A percentile compares a stretch with the other conserved stretches of the same genome.
phyloP scores from a whole-genome alignment of 2,329 filamentous ascomycete species.

The Penicillium sp. region DNA sequence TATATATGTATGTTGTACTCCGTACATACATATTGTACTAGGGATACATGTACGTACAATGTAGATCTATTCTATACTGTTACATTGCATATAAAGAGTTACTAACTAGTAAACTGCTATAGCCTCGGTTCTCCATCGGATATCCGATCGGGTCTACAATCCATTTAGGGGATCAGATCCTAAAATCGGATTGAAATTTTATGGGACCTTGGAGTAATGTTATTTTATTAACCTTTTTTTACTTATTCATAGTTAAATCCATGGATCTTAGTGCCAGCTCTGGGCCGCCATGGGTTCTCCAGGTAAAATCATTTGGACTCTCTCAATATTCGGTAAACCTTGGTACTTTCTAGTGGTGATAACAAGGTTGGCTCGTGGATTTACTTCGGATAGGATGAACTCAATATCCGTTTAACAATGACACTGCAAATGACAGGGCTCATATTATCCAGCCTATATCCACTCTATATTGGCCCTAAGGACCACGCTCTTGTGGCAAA shows the following conservation, averaged over 20 bases:
- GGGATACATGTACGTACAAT: too few species aligned
- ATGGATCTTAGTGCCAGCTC: too few species aligned
- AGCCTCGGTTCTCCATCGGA: neutral
- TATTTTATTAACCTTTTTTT: neutral
- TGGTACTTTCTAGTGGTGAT: neutral
- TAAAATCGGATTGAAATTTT: neutral
- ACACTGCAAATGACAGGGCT: neutral
- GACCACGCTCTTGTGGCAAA: neutral
- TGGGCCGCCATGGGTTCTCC: too few species aligned
- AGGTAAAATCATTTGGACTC: too few species aligned
- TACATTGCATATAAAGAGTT: too few species aligned
- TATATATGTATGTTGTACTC: too few species aligned
- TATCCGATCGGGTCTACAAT: neutral
- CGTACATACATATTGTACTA: too few species aligned
- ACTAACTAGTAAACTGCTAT: too few species aligned
- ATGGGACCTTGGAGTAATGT: too few species aligned
- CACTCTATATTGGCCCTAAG: neutral
- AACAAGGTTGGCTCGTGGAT: neutral
- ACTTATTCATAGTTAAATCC: neutral
- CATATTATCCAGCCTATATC: neutral
- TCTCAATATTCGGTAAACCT: too few species aligned
- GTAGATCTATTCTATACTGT: too few species aligned
- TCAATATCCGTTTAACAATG: neutral
- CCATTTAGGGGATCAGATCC: neutral
- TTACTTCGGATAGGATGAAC: neutral